phyloP scores from a whole-genome alignment of 2,329 filamentous ascomycete genomes.

The Pseudogymnoascus destructans region DNA sequence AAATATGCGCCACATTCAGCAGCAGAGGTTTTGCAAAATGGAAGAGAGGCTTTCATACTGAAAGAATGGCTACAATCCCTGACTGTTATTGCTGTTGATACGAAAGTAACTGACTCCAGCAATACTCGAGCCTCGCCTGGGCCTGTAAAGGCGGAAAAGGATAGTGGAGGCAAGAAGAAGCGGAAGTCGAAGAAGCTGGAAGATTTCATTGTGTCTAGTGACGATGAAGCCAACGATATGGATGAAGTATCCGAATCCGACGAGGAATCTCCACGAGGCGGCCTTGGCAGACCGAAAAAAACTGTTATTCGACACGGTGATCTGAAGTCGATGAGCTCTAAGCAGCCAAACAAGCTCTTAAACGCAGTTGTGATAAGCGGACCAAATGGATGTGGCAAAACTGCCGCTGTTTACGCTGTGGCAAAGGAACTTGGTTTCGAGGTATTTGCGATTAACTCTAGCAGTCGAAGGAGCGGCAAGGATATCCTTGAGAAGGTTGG shows the following conservation, averaged over 20 bases:
- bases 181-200: constrained; percentile 56
- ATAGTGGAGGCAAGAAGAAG: constrained; percentile 46
- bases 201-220: constrained; percentile 66
- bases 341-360: constrained; percentile 37
- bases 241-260: constrained; percentile 54
- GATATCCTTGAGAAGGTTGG: constrained; percentile 87
- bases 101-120: constrained; percentile 30
- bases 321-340: constrained; percentile 27
- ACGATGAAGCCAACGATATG: constrained; percentile 59
- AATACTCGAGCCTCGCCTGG: constrained; percentile 14
- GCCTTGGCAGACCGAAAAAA: constrained; percentile 33
- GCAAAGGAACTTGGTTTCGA: constrained; percentile 88
- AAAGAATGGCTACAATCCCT: constrained; percentile 71
- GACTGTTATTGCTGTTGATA: constrained; percentile 64
- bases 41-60: constrained; percentile 55
- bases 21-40: constrained; percentile 60
- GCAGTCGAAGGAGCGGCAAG: constrained; percentile 70
- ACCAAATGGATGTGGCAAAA: constrained; percentile 83
- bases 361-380: constrained; percentile 85
- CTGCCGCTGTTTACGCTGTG: constrained; percentile 79
- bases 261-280: constrained; percentile 29
- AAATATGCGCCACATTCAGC: constrained; percentile 69
- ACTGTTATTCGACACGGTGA: constrained; percentile 40
- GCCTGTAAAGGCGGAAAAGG: constrained; percentile 22
- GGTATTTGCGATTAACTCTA: constrained; percentile 85